These are phyloP conservation scores for Trichosporon inkin DNA, from an alignment of 1,284 basidiomycete genomes.

Conservation along the genomic window DNA sequence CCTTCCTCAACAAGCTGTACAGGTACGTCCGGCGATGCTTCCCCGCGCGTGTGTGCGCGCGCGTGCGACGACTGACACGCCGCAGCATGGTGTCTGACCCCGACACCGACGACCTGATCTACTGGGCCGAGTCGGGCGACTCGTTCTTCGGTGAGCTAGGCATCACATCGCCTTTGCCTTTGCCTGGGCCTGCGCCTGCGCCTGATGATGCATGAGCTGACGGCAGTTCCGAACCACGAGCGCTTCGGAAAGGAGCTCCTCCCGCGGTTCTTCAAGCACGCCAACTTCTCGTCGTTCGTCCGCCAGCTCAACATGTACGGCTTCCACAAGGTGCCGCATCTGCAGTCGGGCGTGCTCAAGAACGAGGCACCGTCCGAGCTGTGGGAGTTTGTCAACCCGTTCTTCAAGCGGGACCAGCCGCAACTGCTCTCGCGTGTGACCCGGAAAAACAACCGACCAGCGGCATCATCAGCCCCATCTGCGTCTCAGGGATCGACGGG, in stretches of 20 bases:
- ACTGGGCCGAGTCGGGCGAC: constrained; percentile 84
- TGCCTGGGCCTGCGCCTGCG: too few species aligned
- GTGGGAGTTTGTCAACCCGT: constrained; percentile 88
- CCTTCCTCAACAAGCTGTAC: constrained; percentile 88
- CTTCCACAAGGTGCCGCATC: constrained; percentile 91
- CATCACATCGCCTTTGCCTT: too few species aligned
- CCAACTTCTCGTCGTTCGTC: constrained; percentile 90
- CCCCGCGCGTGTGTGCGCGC: background rate
- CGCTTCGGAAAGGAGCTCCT: constrained; percentile 85
- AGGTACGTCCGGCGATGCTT: constrained; percentile 59
- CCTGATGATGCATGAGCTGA: background rate
- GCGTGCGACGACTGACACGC: background rate
- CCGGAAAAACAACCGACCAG: constrained; percentile 59
- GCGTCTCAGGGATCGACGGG: constrained; percentile 22
- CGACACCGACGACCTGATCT: constrained; percentile 73
- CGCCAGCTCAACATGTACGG: constrained; percentile 98
- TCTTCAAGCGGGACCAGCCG: constrained; percentile 84
- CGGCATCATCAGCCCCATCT: constrained; percentile 20
- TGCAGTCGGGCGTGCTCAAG: constrained; percentile 87
- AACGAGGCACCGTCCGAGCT: constrained; percentile 77
- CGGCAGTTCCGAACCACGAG: constrained; percentile 86
- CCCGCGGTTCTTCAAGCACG: constrained; percentile 93
- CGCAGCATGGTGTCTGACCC: constrained; percentile 85
- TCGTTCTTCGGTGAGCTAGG: constrained; percentile 76
- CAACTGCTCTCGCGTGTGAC: constrained; percentile 87